Conservation (phyloP, 192 early-diverging fungal species). For the Coemansia aciculifera region DNA sequence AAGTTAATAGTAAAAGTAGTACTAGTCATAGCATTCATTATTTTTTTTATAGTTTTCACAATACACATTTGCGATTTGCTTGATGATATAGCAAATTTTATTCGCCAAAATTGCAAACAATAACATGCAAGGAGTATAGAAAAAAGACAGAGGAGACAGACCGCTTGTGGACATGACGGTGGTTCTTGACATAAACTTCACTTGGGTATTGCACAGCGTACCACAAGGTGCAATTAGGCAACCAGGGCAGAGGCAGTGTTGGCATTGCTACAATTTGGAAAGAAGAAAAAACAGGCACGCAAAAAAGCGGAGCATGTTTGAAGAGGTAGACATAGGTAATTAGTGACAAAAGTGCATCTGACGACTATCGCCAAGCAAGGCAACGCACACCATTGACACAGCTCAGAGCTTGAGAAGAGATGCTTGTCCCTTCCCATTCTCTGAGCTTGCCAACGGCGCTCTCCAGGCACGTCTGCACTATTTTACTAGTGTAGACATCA, state of each 20-base stretch:
- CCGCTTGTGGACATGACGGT: background rate
- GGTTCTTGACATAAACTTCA: background rate
- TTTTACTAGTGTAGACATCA: background rate
- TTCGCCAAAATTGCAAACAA: background rate
- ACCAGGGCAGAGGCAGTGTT: slow-evolving; percentile 81
- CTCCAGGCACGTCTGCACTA: slow-evolving; percentile 15
- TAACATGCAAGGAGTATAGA: background rate
- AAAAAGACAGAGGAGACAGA: background rate
- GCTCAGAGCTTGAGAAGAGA: background rate
- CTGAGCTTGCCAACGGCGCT: slow-evolving; percentile 11
- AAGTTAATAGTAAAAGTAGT: no score
- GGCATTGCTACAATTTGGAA: slow-evolving; percentile 61
- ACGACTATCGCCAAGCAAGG: slow-evolving; percentile 54
- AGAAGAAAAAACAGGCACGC: background rate
- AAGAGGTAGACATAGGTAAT: slow-evolving; percentile 13
- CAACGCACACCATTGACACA: slow-evolving; percentile 21
- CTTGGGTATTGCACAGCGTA: background rate
- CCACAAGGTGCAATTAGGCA: slow-evolving; percentile 59
- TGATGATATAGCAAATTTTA: background rate
- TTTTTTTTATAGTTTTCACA: background rate
- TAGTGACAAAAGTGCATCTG: slow-evolving; percentile 23
- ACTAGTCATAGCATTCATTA: background rate
- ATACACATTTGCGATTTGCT: background rate
- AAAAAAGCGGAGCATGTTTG: background rate
- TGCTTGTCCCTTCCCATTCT: background rate